Base-by-base conservation (phyloP, 495 filamentous ascomycete genomes). In the Mycothermus thermophilus region DNA sequence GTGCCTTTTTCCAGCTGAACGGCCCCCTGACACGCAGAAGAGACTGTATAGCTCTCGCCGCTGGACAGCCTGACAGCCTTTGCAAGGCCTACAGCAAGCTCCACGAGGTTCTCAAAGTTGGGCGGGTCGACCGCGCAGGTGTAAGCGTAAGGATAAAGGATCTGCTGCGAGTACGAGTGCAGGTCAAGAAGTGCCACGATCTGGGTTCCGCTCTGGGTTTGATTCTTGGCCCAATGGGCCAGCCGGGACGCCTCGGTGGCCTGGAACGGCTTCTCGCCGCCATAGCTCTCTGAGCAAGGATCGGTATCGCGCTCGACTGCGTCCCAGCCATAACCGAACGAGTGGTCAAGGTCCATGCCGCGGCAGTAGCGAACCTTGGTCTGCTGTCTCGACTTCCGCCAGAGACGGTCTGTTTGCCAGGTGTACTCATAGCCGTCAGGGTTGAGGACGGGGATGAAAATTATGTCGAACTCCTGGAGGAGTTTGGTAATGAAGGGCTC, bases 111-210 rank as follows among this genome's bases (percentile, higher is more conserved):
- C 55, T 97, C 90, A 10, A 85, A 68, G 22, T 83, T 81, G 0
- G 88, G 90, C 13, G 90, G 88, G 23, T 73, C 62, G 5, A 66
- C 60, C 5, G 63, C 60, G 60, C 90, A 97, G 20, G 78, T 80
- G 58, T 80, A 94, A 2, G 84, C 75, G 57, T 88, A 96, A 0
- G 90, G 90, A 51, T 88, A 94, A 8, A 95, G 66, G 18, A 97
- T 77, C 58, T 95, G 83, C 58, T 97, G 88, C 13, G 84, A 88
- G 59, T 97, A 97, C 17, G 83, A 90, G 51, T 97, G 90, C 19
- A 97, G 64, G 57, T 97, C 90, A 13, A 97, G 59, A 38, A 93
- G 81, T 2, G 75, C 85, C 10, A 83, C 71, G 40, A 97, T 79
- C 19, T 78, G 66, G 9, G 72, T 70, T 22, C 74, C 72, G 49